phyloP scores from a whole-genome alignment of 257 asterid genomes.

The Pogostemon cablin region DNA sequence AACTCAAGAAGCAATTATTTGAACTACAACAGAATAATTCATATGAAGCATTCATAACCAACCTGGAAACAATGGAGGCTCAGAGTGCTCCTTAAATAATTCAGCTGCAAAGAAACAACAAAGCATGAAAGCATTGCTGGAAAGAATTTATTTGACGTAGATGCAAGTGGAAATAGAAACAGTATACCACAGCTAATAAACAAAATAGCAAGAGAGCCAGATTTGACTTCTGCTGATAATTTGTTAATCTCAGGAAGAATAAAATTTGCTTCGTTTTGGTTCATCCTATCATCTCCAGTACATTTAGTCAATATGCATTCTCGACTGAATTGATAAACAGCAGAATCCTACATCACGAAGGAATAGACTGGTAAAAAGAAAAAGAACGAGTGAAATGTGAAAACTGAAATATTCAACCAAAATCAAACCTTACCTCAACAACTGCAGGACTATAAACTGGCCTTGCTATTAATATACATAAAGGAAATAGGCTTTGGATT shows the following conservation, averaged over 20 bases:
- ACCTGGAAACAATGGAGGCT: constrained; percentile 64
- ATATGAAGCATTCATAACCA: constrained; percentile 36
- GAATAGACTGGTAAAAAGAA: constrained; percentile 25
- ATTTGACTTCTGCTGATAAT: constrained; percentile 69
- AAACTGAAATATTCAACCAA: constrained; percentile 31
- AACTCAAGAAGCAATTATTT: constrained; percentile 21
- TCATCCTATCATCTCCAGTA: constrained; percentile 58
- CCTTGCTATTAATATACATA: constrained; percentile 82
- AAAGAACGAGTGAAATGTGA: constrained; percentile 27
- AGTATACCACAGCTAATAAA: constrained; percentile 82
- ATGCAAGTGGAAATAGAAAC: constrained; percentile 28
- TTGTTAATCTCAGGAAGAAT: constrained; percentile 85
- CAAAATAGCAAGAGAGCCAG: constrained; percentile 80
- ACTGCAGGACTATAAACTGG: constrained; percentile 58
- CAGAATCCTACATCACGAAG: constrained; percentile 60
- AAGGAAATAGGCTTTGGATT: constrained; percentile 73
- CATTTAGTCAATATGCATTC: constrained; percentile 63
- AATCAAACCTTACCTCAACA: constrained; percentile 60
- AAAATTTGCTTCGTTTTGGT: constrained; percentile 65
- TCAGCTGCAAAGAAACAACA: constrained; percentile 61
- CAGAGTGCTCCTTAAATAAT: constrained; percentile 54
- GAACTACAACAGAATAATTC: constrained; percentile 19
- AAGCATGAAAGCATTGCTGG: constrained; percentile 24
- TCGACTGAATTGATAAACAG: constrained; percentile 69
- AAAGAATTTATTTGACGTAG: constrained; percentile 4